phyloP scores from a whole-genome alignment of 768 basidiomycete species.

The Melanogaster broomeanus region DNA sequence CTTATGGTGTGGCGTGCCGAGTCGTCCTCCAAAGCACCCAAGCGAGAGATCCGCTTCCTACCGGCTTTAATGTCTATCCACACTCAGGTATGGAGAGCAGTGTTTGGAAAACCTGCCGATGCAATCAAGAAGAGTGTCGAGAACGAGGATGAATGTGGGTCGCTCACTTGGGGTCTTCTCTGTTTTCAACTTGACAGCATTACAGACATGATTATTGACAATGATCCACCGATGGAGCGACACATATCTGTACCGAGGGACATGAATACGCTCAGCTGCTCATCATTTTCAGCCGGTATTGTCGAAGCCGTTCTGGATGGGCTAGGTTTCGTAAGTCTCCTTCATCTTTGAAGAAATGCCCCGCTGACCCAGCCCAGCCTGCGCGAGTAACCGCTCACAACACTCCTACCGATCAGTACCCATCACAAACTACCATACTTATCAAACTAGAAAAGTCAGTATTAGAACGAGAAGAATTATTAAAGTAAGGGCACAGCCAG shows the following conservation, averaged over 20 bases:
- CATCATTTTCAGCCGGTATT: conserved; percentile 96
- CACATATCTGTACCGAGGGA: conserved; percentile 93
- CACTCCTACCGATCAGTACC: conserved; percentile 79
- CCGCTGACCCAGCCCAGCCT: conserved; percentile 55
- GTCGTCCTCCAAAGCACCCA: conserved; percentile 82
- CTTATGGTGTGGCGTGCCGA: conserved; percentile 82
- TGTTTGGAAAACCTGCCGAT: conserved; percentile 93
- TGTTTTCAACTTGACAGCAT: conserved; percentile 3
- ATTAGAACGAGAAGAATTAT: conserved; percentile 89
- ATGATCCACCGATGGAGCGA: conserved; percentile 89
- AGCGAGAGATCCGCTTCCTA: conserved; percentile 87
- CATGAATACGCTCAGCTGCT: conserved; percentile 91
- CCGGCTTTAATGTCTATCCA: conserved; percentile 93
- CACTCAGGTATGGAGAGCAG: conserved; percentile 92
- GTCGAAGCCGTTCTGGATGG: conserved; percentile 97
- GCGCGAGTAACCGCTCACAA: conserved; percentile 96
- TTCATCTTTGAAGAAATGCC: not conserved
- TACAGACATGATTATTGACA: conserved; percentile 96
- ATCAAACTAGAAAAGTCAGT: conserved; percentile 96
- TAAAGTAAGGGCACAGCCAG: conserved; percentile 72
- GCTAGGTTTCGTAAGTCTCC: conserved; percentile 80
- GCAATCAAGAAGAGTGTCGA: conserved; percentile 96
- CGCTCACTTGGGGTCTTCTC: not conserved
- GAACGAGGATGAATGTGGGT: conserved; percentile 92
- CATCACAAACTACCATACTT: conserved; percentile 90